Evolutionary conservation across 2,329 filamentous ascomycete genomes (phyloP).

Genomic region (Verticillium alfalfae): DNA sequence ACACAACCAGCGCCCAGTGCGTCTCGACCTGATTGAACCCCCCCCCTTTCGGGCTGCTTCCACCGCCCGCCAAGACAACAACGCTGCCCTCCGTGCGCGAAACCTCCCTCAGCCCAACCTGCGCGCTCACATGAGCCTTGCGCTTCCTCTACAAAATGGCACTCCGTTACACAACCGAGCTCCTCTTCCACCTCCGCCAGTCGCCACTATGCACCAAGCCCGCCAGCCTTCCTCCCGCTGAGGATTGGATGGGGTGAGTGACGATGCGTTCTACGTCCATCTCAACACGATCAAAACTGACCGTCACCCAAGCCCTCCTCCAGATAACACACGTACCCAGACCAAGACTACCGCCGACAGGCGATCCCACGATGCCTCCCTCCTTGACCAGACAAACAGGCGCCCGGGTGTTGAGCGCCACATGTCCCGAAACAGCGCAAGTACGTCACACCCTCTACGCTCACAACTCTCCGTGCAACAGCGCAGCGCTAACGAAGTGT

Average conservation of each 20-base stretch:
- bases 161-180: slow-evolving; percentile 68
- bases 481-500: neutral
- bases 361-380: slow-evolving; percentile 35
- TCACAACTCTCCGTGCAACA: neutral
- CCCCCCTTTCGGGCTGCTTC: neutral
- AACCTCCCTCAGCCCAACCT: neutral
- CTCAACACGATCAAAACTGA: neutral
- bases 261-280: neutral
- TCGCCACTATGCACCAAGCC: slow-evolving; percentile 84
- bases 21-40: neutral
- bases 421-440: slow-evolving; percentile 49
- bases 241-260: slow-evolving; percentile 94
- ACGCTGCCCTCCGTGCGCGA: neutral
- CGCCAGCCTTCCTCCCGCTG: slow-evolving; percentile 69
- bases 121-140: slow-evolving; percentile 27
- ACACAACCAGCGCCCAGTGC: neutral
- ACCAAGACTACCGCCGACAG: slow-evolving; percentile 38
- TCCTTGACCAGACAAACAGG: slow-evolving; percentile 44
- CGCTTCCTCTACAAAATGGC: slow-evolving; percentile 37
- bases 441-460: slow-evolving; percentile 32
- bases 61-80: neutral
- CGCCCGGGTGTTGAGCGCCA: slow-evolving; percentile 48
- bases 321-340: slow-evolving; percentile 39
- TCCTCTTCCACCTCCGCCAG: slow-evolving; percentile 68
- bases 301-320: slow-evolving; percentile 29